Base-by-base conservation (phyloP, 306 rosid genomes). In the Cercis canadensis region DNA sequence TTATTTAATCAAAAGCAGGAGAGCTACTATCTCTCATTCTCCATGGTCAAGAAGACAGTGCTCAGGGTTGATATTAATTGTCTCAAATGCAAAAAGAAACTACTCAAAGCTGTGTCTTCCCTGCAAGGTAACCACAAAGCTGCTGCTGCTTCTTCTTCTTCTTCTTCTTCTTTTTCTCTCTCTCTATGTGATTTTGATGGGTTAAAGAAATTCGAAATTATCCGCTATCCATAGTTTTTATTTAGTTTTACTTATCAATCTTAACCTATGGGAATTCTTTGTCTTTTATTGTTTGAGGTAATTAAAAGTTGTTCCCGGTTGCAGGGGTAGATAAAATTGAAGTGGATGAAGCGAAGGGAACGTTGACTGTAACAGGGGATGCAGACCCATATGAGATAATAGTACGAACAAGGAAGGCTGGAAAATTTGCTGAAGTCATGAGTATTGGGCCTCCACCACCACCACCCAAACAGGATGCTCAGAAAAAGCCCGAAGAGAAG, bases 271-370 rank as follows among this genome's bases (percentile, higher is more conserved):
- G n/a, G n/a, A n/a, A n/a, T n/a, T n/a, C n/a, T n/a, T n/a, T n/a
- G n/a, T n/a, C n/a, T n/a, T n/a, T n/a, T n/a, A n/a, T n/a, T n/a
- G n/a, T n/a, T n/a, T n/a, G n/a, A n/a, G n/a, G n/a, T n/a, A n/a
- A n/a, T n/a, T n/a, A n/a, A n/a, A n/a, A n/a, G 29, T 24, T 24
- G 29, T 24, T 24, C 3, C 29, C 29, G 1, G 5, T 15, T 65
- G 55, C 44, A 90, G 95, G 89, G 10, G 88, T 90, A 9, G 92
- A 90, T 75, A 80, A 90, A 81, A 74, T 88, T 16, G 92, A 90
- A 69, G 75, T 67, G 4, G 95, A 88, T 69, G 92, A 67, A 77
- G 84, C 47, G 43, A 86, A 85, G 59, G 92, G 88, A 13, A 85
- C 85, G 15, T 47, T 88, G 72, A 82, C 83, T 0, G 83, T 90